Base-by-base conservation (phyloP, 345 rosid genomes). In the Linum tenue region DNA sequence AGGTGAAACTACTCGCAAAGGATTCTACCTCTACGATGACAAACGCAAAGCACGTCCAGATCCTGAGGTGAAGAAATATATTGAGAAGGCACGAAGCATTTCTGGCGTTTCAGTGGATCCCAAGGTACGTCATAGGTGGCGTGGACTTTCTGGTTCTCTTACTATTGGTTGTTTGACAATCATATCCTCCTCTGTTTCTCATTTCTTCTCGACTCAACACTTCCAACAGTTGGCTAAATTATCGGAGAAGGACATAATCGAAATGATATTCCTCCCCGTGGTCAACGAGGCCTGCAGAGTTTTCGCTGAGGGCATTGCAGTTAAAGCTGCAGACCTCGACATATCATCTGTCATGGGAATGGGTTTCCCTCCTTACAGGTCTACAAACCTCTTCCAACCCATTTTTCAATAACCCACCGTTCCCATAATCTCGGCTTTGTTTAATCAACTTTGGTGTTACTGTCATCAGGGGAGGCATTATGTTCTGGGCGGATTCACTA, bases 281-380 rank as follows among this genome's bases (percentile, higher is more conserved):
- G 95, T 94, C 61, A 94, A 94, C 41, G 99, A 94, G 77, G 92
- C 99, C 56, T 94, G 99, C 67, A 82, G 92, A 59, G 90, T 94
- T 55, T 83, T 86, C 39, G 91, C 89, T 0, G 99, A 94, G 78
- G 96, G 99, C 11, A 88, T 94, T 67, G 95, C 86, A 59, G 95
- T 89, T 55, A 90, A 94, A 80, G 96, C 95, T 65, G 84, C 95
- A 3, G 97, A 94, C 77, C 88, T 91, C 51, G 99, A 94, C 83
- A 79, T 94, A 67, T 85, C 96, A 44, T 79, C 83, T 58, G 78
- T 94, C 62, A 76, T 94, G 82, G 99, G 99, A 80, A 90, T 87
- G 99, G 97, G 99, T 36, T 91, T 94, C 67, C 99, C 99, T 66
- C 83, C 90, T 48, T 91, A 85, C 80, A 85, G 99, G 99, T 90